Evolutionary conservation across 2,329 filamentous ascomycete genomes (phyloP), one percentile per base, ranked within the genome.

Genomic region (Pestalotiopsis sp.): DNA sequence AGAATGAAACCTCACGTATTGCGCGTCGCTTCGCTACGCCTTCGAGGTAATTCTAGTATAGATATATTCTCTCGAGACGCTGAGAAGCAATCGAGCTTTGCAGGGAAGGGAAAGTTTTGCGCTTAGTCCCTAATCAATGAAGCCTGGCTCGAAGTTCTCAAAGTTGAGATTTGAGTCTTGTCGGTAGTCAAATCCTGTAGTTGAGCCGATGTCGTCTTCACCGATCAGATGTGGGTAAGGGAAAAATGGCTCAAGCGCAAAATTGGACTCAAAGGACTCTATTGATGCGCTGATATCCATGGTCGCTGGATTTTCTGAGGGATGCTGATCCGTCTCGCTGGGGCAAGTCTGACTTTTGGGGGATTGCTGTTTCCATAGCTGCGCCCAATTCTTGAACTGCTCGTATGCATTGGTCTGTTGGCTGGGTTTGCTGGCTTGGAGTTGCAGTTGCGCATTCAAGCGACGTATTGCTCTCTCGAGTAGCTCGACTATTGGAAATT

Each of bases 291-390:
- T 4, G 13, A 45, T 14, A 3, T 13, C 41, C 12, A 45, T 45
- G 41, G 12, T 17, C 1, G 13, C 5, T 45, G 41, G 12, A 17
- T 14, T 17, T 45, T 17, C 41, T 3, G 41, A 45, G 4, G 41
- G 41, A 13, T 1, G 41, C 41, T 45, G 41, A 17, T 17, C 17
- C 1, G 55, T 59, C n/a, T 17, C 55, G 20, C 12, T 4, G 3
- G 20, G 12, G 4, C n/a, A 2, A 23, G 20, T 12, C 27, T 59
- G 55, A 13, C 20, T n/a, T 31, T 17, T 13, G 4, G 55, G 55
- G n/a, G 55, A 59, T 13, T 59, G 55, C 55, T 59, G 55, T 23
- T 59, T 59, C 55, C 55, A 59, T n/a, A 59, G n/a, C n/a, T 59
- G 55, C 27, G 55, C 55, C 55, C 55, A 59, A 59, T 31, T 59